Percentiles rank a stretch among this genome's conserved stretches.
Conservation (phyloP, 257 asterid species). For the Mentha longifolia region DNA sequence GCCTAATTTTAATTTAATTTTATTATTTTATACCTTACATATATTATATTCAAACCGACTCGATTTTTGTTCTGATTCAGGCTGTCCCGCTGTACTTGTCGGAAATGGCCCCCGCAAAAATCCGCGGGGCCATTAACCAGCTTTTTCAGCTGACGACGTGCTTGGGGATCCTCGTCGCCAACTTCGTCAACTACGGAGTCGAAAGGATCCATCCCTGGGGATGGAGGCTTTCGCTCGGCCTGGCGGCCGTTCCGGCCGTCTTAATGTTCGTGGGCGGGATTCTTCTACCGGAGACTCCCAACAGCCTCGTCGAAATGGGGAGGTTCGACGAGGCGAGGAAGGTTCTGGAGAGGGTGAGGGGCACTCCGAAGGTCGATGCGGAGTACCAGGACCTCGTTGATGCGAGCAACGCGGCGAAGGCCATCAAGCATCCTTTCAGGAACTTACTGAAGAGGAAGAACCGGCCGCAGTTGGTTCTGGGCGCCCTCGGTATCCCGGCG, state of each 20-base stretch:
- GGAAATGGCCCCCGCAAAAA: conserved; percentile 48
- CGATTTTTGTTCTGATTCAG: background rate
- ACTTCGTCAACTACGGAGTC: conserved; percentile 41
- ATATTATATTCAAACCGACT: too few relatives aligned
- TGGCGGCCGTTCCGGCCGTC: conserved; percentile 59
- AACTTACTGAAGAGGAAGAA: conserved; percentile 24
- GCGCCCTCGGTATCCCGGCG: conserved; percentile 51
- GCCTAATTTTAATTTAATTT: background rate
- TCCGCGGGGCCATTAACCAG: conserved; percentile 51
- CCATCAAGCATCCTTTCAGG: conserved; percentile 8
- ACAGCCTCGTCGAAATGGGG: conserved; percentile 57
- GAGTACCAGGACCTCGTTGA: conserved; percentile 54
- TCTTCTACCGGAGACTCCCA: conserved; percentile 68
- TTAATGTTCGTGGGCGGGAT: conserved; percentile 54
- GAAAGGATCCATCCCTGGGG: conserved; percentile 45
- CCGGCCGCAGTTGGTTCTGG: conserved; percentile 52
- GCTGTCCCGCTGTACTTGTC: conserved; percentile 52
- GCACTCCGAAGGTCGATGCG: conserved; percentile 39
- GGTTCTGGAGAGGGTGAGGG: conserved; percentile 45
- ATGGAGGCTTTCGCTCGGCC: conserved; percentile 60
- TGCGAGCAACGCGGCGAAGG: conserved; percentile 52
- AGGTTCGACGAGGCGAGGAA: conserved; percentile 39
- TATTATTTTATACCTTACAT: too few relatives aligned
- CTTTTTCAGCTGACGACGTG: conserved; percentile 50
- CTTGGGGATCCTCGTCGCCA: conserved; percentile 45